Evolutionary conservation across 1,139 yeast genomes (phyloP), one percentile per base, ranked within the genome.

Genomic region (Debaryomyces coudertii): DNA sequence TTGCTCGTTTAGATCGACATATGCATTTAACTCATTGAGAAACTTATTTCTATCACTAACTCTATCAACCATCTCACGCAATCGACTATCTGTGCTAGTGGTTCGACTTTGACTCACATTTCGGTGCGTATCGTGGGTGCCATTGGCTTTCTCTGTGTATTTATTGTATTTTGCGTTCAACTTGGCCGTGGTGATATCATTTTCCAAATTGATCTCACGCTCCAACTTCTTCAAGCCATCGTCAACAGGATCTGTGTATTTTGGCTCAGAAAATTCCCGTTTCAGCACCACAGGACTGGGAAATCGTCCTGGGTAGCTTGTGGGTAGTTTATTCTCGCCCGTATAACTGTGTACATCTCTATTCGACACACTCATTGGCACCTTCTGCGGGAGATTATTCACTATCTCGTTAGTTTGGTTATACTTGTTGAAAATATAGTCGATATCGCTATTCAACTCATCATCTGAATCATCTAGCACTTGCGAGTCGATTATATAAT

Each of bases 401-500:
- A 42, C 39, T 2, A 36, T 6, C n/a, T 40, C 47, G 16, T 35
- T 30, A 1, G 47, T 44, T 4, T 35, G 44, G 16, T 29, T 35
- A 24, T 44, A 44, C 7, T 35, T 25, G 14, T 36, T 42, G 41
- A 44, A 40, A 16, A 44, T 36, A 24, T 40, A 44, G 20, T 44
- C 47, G 12, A 44, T 20, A 18, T 44, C 47, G 20, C 39, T 36
- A 25, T 45, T 44, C 42, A 61, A 48, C n/a, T 64, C 69, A 22
- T 61, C 66, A 46, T 63, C 69, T 2, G 66, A 61, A 41, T 55
- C 63, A 37, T 58, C 63, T 9, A 49, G 34, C 15, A n/a, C 37
- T 7, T 27, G 38, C 30, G 37, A 20, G 12, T 48, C 52, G 16
- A 44, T 44, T 22, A 50, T 33, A 25, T 31, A 28, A 15, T 40